Percentiles rank a stretch among this genome's conserved stretches.
phyloP scores from a whole-genome alignment of 345 rosid species.

The Aquilaria sinensis region DNA sequence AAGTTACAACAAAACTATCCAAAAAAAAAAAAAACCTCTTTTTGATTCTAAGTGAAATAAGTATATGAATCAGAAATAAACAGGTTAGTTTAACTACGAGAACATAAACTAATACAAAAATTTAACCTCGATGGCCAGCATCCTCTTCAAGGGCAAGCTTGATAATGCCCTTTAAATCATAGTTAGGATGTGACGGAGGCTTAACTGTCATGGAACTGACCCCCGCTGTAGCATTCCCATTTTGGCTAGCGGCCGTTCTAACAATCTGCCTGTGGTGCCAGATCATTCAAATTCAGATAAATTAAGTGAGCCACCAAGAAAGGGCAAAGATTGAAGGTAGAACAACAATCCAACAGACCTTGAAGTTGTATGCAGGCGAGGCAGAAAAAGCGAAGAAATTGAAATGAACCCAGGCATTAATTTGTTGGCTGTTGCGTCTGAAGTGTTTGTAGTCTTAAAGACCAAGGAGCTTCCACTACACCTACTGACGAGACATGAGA shows the following conservation, averaged over 20 bases:
- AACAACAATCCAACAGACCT: slow-evolving; percentile 30
- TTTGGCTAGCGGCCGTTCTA: slow-evolving; percentile 41
- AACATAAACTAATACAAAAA: background rate
- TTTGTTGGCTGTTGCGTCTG: background rate
- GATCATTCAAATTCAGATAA: background rate
- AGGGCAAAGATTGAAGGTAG: background rate
- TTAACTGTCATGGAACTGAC: slow-evolving; percentile 43
- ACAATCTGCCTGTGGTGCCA: slow-evolving; percentile 28
- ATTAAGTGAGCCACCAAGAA: slow-evolving; percentile 1
- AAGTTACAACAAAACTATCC: slow-evolving; percentile 5
- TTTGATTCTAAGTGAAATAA: no score
- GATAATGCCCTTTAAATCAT: slow-evolving; percentile 68
- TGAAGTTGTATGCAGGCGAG: slow-evolving; percentile 25
- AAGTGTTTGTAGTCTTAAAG: background rate
- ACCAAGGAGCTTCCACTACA: slow-evolving; percentile 5
- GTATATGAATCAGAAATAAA: no score
- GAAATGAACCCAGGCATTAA: slow-evolving; percentile 29
- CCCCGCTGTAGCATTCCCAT: slow-evolving; percentile 23
- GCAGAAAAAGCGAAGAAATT: slow-evolving; percentile 29
- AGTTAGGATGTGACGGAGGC: slow-evolving; percentile 90
- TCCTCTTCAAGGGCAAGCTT: slow-evolving; percentile 85
- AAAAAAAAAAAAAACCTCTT: background rate
- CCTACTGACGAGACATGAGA: no score
- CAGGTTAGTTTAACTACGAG: no score
- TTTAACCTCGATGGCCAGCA: slow-evolving; percentile 79